Evolutionary conservation across 2,329 filamentous ascomycete genomes (phyloP).

Genomic region (Colletotrichum tamarilloi): DNA sequence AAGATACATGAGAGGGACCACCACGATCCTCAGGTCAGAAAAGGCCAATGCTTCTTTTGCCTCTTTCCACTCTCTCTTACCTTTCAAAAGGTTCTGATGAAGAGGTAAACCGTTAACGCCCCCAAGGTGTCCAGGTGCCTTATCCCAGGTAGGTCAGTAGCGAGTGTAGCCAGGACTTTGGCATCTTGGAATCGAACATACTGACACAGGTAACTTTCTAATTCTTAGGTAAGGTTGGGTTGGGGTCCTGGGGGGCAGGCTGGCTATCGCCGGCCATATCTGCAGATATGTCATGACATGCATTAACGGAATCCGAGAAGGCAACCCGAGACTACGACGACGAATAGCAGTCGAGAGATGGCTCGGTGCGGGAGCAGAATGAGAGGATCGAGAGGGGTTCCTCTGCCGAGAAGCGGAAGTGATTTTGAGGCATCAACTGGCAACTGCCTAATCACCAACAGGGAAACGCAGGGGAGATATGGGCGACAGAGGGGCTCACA

Average conservation of each 20-base stretch:
- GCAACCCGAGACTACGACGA: neutral
- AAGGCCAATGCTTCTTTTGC: neutral
- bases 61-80: neutral
- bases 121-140: neutral
- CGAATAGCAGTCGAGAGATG: neutral
- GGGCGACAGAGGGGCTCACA: neutral
- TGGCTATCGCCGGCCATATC: neutral
- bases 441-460: neutral
- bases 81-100: neutral
- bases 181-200: neutral
- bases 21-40: neutral
- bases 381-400: neutral
- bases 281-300: neutral
- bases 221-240: neutral
- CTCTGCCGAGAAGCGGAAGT: neutral
- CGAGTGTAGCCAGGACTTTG: neutral
- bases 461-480: neutral
- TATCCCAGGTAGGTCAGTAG: neutral
- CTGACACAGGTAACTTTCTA: neutral
- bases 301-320: constrained; percentile 2
- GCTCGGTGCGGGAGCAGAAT: neutral
- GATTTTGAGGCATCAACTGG: neutral
- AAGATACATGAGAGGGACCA: neutral
- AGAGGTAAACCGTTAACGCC: neutral
- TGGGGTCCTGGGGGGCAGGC: no score